These are phyloP conservation scores for Nakataea oryzae DNA, from an alignment of 2,329 filamentous ascomycete species.

Conservation along the genomic window DNA sequence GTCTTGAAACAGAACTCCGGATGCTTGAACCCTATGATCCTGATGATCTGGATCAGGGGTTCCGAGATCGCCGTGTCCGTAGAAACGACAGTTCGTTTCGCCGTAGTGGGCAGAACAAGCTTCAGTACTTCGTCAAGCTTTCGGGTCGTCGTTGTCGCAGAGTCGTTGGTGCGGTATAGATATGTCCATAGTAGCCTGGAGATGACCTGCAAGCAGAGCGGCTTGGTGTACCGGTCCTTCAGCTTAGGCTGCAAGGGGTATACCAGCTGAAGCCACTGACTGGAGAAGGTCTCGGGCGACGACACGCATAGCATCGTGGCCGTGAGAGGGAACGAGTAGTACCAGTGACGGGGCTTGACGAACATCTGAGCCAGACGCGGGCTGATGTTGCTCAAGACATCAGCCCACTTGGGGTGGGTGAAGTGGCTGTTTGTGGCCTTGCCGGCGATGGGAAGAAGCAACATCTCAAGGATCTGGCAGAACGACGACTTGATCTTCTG, in stretches of 20 bases:
- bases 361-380: conserved; percentile 76
- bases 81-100: conserved; percentile 70
- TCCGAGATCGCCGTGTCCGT: conserved; percentile 79
- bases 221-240: conserved; percentile 72
- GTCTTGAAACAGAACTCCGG: conserved; percentile 88
- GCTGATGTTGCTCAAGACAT: conserved; percentile 70
- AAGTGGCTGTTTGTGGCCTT: conserved; percentile 68
- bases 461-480: conserved; percentile 79
- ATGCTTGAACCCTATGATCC: conserved; percentile 87
- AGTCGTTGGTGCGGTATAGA: conserved; percentile 73
- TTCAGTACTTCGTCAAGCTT: conserved; percentile 87
- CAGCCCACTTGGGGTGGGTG: conserved; percentile 72
- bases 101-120: conserved; percentile 62
- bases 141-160: conserved; percentile 52
- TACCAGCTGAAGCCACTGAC: conserved; percentile 79
- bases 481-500: conserved; percentile 88
- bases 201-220: conserved; percentile 76
- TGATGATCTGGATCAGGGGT: conserved; percentile 84
- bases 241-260: conserved; percentile 68
- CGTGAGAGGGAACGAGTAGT: conserved; percentile 76
- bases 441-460: conserved; percentile 79
- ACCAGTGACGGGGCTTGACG: conserved; percentile 87
- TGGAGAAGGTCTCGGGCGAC: conserved; percentile 68
- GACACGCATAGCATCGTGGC: conserved; percentile 83
- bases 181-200: conserved; percentile 92